Percentiles rank a stretch among this genome's conserved stretches.
phyloP scores from a whole-genome alignment of 2,329 filamentous ascomycete species.

The Ascocoryne sarcoides region DNA sequence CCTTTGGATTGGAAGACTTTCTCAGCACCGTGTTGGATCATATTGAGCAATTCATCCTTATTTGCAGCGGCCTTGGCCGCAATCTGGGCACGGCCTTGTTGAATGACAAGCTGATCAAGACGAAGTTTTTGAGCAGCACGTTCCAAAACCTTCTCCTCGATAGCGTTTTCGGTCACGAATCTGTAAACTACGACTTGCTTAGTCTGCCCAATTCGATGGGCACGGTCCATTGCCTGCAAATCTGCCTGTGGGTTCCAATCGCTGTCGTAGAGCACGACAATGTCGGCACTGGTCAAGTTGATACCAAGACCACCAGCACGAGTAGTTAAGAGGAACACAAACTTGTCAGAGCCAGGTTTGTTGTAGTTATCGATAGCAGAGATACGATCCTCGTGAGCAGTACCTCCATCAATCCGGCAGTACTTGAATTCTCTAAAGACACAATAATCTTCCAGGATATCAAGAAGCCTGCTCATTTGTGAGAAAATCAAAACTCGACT shows the following conservation, averaged over 20 bases:
- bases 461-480: constrained; percentile 94
- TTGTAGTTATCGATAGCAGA: constrained; percentile 98
- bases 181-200: constrained; percentile 97
- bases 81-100: constrained; percentile 88
- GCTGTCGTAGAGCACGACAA: constrained; percentile 93
- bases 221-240: constrained; percentile 97
- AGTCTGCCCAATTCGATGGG: constrained; percentile 95
- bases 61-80: constrained; percentile 85
- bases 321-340: constrained; percentile 90
- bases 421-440: constrained; percentile 93
- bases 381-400: constrained; percentile 95
- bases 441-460: constrained; percentile 97
- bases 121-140: constrained; percentile 94
- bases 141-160: constrained; percentile 96
- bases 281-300: constrained; percentile 90
- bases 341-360: constrained; percentile 89
- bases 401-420: constrained; percentile 93
- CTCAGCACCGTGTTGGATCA: constrained; percentile 99
- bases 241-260: constrained; percentile 99
- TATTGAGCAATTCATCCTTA: constrained; percentile 90
- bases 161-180: constrained; percentile 95
- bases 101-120: constrained; percentile 93
- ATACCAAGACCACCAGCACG: constrained; percentile 93
- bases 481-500: constrained; percentile 98
- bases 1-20: constrained; percentile 77